Conservation (phyloP, 2,329 filamentous ascomycete genomes). For the Curvularia spicifera region DNA sequence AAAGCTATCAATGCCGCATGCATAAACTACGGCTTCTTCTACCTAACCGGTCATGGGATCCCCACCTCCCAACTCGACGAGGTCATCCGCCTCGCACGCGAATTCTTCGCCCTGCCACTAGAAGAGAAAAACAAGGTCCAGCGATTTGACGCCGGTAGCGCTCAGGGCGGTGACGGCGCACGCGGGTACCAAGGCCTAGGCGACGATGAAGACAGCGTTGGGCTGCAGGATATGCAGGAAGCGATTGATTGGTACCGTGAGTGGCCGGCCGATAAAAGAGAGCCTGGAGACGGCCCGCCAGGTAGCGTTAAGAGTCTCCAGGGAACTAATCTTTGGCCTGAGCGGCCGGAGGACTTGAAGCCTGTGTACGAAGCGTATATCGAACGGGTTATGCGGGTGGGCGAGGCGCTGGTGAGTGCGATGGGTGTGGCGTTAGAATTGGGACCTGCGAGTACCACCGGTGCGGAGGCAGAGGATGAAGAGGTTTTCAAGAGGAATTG, state of each 20-base stretch:
- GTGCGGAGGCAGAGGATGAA: conserved; percentile 25
- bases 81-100: conserved; percentile 41
- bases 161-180: conserved; percentile 46
- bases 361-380: conserved; percentile 45
- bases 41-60: conserved; percentile 53
- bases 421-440: conserved; percentile 50
- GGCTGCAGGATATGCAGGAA: conserved; percentile 47
- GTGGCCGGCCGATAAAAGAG: conserved; percentile 35
- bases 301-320: conserved; percentile 43
- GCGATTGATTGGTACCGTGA: conserved; percentile 51
- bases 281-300: conserved; percentile 22
- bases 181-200: conserved; percentile 49
- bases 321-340: conserved; percentile 55
- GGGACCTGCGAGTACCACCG: conserved; percentile 8
- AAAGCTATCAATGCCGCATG: conserved; percentile 48
- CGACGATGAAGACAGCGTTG: conserved; percentile 45
- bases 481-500: conserved; percentile 45
- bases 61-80: conserved; percentile 32
- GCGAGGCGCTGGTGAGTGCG: conserved; percentile 44
- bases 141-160: conserved; percentile 41
- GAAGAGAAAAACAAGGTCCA: conserved; percentile 45
- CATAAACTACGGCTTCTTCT: conserved; percentile 52
- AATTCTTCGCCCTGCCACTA: conserved; percentile 43
- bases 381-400: conserved; percentile 36
- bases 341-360: conserved; percentile 37